Evolutionary conservation across 1,284 basidiomycete genomes (phyloP), one percentile per base, ranked within the genome.

Genomic region (Amylostereum chailletii): DNA sequence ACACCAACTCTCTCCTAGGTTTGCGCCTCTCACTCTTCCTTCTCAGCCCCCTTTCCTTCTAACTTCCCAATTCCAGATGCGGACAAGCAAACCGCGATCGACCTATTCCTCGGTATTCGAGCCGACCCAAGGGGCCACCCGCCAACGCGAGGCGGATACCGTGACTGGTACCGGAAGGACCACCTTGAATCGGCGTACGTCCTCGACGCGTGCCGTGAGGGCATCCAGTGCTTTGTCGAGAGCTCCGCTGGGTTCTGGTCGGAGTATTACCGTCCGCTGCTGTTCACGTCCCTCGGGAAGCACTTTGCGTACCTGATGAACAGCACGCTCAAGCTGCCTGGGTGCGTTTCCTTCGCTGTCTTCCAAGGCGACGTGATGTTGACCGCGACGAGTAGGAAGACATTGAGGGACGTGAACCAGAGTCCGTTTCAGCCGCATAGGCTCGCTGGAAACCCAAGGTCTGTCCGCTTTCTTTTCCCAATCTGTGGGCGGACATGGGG

Each of bases 31-130:
- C 19, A 1, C 19, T 19, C 19, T 19, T 19, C 19, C 19, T 19
- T 19, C 19, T 19, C 19, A 41, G 66, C 58, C 6, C 30, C 2
- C 11, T 27, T 11, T 29, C 31, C 29, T 39, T 29, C 27, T 19
- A 34, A 5, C 26, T 36, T 9, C n/a, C 34, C 31, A 38, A 19
- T 19, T 31, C 26, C 46, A 87, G 94, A 99, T 62, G 94, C 92
- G 1, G 96, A 99, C 67, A 99, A 99, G 66, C 96, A 99, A 67
- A 81, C 90, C 1, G 94, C 96, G 0, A 99, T 98, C 65, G 95
- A 99, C 65, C 76, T 98, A 29, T 99, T 99, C 65, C 81, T 99
- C 2, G 94, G 95, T 9, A 80, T 96, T 2, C 76, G 81, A 40
- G 70, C 66, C 31, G 83, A 86, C 56, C 74, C 73, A 43, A 67